Conservation (phyloP, 1,139 yeast species). For the Geotrichum histeridarum region DNA sequence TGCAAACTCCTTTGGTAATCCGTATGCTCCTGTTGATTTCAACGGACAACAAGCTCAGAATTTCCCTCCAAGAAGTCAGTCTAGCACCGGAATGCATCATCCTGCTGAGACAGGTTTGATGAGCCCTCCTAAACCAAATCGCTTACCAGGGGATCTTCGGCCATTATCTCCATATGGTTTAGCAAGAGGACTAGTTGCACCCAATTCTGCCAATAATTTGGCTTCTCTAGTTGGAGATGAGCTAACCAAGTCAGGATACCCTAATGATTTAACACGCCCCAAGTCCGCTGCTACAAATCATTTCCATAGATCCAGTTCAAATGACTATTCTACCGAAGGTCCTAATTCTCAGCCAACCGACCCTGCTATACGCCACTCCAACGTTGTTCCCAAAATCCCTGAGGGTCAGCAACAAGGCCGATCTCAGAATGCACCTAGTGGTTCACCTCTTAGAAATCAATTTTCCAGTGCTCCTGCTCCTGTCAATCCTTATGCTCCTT, state of each 20-base stretch:
- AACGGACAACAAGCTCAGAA: slow-evolving; percentile 1
- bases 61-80: slow-evolving; percentile 14
- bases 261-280: slow-evolving; percentile 3
- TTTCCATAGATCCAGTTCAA: slow-evolving; percentile 12
- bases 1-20: neutral
- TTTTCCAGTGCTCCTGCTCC: neutral
- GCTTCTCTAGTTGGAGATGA: neutral
- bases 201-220: neutral
- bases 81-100: slow-evolving; percentile 15
- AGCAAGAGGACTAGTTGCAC: neutral
- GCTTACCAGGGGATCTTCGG: neutral
- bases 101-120: neutral
- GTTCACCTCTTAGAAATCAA: slow-evolving; percentile 7
- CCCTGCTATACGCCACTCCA: neutral
- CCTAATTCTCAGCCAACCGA: neutral
- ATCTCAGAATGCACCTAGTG: neutral
- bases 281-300: slow-evolving; percentile 4
- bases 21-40: slow-evolving; percentile 12
- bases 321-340: neutral
- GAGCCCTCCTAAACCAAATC: neutral
- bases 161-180: neutral
- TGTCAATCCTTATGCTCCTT: slow-evolving; percentile 8
- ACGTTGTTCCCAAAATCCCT: neutral
- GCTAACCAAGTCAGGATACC: slow-evolving; percentile 1
- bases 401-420: slow-evolving; percentile 4